phyloP scores from a whole-genome alignment of 345 rosid genomes.

The Moricandia arvensis region DNA sequence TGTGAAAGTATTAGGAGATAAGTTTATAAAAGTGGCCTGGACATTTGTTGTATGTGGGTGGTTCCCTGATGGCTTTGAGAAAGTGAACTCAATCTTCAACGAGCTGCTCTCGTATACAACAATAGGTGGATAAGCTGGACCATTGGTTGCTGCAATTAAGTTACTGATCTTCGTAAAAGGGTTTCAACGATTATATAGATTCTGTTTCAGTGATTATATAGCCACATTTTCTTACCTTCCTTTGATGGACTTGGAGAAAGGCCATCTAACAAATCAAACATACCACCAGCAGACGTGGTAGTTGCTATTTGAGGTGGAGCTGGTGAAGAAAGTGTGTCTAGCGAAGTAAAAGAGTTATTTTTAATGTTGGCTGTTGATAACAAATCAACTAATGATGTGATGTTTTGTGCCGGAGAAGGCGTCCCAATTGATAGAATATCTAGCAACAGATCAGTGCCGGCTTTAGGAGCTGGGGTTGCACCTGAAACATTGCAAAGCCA shows the following conservation, averaged over 20 bases:
- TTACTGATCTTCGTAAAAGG: neutral
- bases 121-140: conserved; percentile 65
- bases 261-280: conserved; percentile 88
- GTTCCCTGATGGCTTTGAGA: conserved; percentile 74
- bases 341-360: conserved; percentile 39
- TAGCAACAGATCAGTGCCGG: conserved; percentile 74
- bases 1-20: conserved; percentile 59
- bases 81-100: conserved; percentile 69
- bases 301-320: conserved; percentile 44
- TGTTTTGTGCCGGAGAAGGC: conserved; percentile 56
- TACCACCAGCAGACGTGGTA: conserved; percentile 49
- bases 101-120: conserved; percentile 84
- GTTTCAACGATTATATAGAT: conserved; percentile 20
- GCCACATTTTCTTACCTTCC: conserved; percentile 48
- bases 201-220: conserved; percentile 1
- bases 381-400: conserved; percentile 52
- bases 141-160: conserved; percentile 60
- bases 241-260: conserved; percentile 60
- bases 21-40: conserved; percentile 71
- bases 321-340: conserved; percentile 51
- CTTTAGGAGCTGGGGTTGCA: conserved; percentile 60
- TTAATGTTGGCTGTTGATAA: conserved; percentile 53
- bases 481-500: conserved; percentile 39
- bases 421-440: conserved; percentile 90
- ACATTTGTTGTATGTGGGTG: conserved; percentile 65